Base-by-base conservation (phyloP, 805 yeast genomes). In the Lipomyces yamadae region DNA sequence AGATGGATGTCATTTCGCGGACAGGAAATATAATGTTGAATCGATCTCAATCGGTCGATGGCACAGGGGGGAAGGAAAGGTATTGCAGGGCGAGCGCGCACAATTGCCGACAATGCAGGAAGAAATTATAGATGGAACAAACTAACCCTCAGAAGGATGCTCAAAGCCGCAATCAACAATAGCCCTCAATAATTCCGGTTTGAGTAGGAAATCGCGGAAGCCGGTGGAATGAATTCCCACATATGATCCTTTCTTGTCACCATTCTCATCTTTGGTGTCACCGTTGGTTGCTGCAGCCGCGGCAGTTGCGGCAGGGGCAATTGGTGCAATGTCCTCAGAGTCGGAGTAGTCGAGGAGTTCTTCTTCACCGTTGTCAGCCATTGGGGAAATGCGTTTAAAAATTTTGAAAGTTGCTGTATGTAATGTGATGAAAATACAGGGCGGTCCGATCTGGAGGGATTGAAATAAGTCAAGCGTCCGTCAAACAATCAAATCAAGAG, bases 131-230 rank as follows among this genome's bases (percentile, higher is more conserved):
- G 37, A 60, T 52, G 52, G 52, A 42, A 42, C 48, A 42, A 63
- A 61, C 95, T 86, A 82, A 90, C 95, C 96, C 89, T 94, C 99
- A 72, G 97, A 92, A 72, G 99, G 99, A 83, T 94, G 99, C 84
- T 94, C 99, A 79, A 94, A 94, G 84, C 99, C 99, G 84, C 98
- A 92, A 82, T 94, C 99, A 73, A 93, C 96, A 78, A 94, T 94
- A 72, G 99, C 99, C 82, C 99, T 90, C 76, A 94, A 85, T 74
- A 94, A 85, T 83, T 95, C 99, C 39, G 98, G 98, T 83, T 95
- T 95, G 81, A 94, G 86, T 77, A 95, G 83, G 81, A 94, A 94
- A 82, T 95, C 99, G 81, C 96, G 91, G 88, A 95, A 94, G 79
- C 98, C 98, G 72, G 98, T 94, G 72, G 98, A 94, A 81, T 95